Conservation (phyloP, 345 rosid genomes). For the Euphorbia tirucalli region DNA sequence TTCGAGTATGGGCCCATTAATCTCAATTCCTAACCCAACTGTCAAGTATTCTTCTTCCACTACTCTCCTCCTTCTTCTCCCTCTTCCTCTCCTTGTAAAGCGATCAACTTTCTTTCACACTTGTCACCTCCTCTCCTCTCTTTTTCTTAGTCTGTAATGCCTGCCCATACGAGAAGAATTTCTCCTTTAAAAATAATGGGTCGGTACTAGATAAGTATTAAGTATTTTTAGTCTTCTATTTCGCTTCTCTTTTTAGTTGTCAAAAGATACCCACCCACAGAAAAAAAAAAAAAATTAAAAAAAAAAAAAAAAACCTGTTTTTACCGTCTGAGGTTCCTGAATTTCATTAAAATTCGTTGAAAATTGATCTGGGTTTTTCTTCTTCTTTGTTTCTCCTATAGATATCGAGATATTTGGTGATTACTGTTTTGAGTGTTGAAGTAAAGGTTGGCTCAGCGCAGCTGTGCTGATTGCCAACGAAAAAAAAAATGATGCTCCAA, state of each 20-base stretch:
- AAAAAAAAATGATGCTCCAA: neutral
- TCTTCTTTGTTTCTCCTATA: neutral
- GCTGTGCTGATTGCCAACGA: constrained; percentile 1
- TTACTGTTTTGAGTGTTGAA: neutral
- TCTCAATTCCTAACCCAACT: constrained; percentile 28
- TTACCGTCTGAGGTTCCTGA: constrained; percentile 3
- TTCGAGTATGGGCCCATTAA: constrained; percentile 33
- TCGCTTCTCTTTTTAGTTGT: constrained; percentile 29
- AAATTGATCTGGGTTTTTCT: neutral
- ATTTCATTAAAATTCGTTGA: neutral
- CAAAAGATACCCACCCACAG: constrained; percentile 34
- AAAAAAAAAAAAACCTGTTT: constrained; percentile 6
- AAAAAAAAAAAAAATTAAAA: neutral
- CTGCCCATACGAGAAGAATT: constrained; percentile 26
- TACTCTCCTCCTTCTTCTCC: constrained; percentile 1
- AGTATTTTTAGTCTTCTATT: constrained; percentile 13
- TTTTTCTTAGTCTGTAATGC: constrained; percentile 36
- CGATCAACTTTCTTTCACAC: constrained; percentile 28
- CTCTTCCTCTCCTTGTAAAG: constrained; percentile 17
- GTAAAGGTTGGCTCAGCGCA: constrained; percentile 5
- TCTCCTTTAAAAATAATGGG: constrained; percentile 37
- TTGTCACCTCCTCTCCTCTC: constrained; percentile 19
- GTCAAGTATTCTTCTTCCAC: constrained; percentile 36
- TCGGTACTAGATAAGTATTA: constrained; percentile 46
- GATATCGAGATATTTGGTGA: constrained; percentile 1